Evolutionary conservation across 2,329 filamentous ascomycete species (phyloP), one percentile per base, ranked within the genome.

Genomic region (Colletotrichum tabaci): DNA sequence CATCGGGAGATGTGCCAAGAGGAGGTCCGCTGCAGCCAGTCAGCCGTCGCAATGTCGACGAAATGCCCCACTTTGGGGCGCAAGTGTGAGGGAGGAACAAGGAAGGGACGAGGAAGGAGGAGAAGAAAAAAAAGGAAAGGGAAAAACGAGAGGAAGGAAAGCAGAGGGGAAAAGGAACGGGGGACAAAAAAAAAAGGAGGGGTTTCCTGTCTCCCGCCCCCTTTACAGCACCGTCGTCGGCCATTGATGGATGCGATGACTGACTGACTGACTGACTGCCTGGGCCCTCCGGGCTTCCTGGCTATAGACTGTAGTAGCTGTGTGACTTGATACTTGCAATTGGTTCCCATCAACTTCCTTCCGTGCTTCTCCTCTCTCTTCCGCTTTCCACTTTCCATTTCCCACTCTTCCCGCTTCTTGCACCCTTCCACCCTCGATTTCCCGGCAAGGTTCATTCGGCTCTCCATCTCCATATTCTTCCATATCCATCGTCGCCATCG

Each of bases 41-140:
- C 42, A 55, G 47, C 44, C 60, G 58, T 68, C 52, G 60, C 15
- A 47, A 38, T 56, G 55, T 10, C 61, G 53, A 53, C 26, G 23
- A 53, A 57, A 52, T n/a, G 40, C n/a, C 53, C 66, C 66, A 21
- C 66, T 50, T 58, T 26, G 52, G 66, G 64, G 46, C 44, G 55
- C 42, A 52, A 47, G 53, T 40, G 53, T 21, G 35, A 66, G 55
- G 13, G 49, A 55, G 47, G 23, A 35, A 38, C 53, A 40, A 30
- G 55, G 16, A 21, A 42, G 13, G 35, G n/a, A 47, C 35, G 16
- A 35, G 44, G 13, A 16, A 50, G 57, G 44, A 16, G 6, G 12
- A 26, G 15, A 30, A 13, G 40, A 47, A 49, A 57, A 61, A 23
- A 50, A 7, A 2, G 8, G 7, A 30, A 8, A 2, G 7, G 30